Conservation (phyloP, 768 basidiomycete genomes). For the Mycena metata region DNA sequence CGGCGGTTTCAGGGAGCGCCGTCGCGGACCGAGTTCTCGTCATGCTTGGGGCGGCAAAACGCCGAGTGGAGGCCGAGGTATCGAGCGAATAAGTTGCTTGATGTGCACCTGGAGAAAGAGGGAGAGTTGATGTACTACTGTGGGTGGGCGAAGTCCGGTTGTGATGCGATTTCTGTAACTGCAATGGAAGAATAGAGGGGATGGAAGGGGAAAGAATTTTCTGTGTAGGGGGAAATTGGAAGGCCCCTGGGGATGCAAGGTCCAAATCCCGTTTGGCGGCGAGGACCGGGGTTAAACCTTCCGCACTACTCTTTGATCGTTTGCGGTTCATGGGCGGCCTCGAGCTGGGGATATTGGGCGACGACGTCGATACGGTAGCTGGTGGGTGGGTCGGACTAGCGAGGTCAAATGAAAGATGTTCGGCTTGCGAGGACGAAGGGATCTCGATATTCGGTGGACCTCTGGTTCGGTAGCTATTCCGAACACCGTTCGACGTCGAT, state of each 20-base stretch:
- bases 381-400: constrained; percentile 37
- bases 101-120: constrained; percentile 55
- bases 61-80: constrained; percentile 50
- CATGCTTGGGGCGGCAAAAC: constrained; percentile 50
- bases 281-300: constrained; percentile 34
- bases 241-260: constrained; percentile 54
- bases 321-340: constrained; percentile 54
- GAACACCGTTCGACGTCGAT: constrained; percentile 7
- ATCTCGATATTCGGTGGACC: constrained; percentile 57
- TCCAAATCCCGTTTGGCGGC: constrained; percentile 43
- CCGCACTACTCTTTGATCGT: constrained; percentile 60
- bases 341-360: constrained; percentile 36
- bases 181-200: constrained; percentile 35
- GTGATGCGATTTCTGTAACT: constrained; percentile 36
- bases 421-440: constrained; percentile 42
- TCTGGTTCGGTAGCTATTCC: constrained; percentile 36
- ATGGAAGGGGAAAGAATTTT: constrained; percentile 41
- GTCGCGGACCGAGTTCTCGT: constrained; percentile 60
- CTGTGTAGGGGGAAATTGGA: constrained; percentile 57
- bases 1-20: constrained; percentile 49
- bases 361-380: constrained; percentile 38
- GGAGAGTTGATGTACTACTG: constrained; percentile 44
- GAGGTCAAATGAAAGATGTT: constrained; percentile 36
- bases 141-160: constrained; percentile 50
- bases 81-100: constrained; percentile 73